Base-by-base conservation (phyloP, 257 asterid species). In the Buddleja alternifolia region DNA sequence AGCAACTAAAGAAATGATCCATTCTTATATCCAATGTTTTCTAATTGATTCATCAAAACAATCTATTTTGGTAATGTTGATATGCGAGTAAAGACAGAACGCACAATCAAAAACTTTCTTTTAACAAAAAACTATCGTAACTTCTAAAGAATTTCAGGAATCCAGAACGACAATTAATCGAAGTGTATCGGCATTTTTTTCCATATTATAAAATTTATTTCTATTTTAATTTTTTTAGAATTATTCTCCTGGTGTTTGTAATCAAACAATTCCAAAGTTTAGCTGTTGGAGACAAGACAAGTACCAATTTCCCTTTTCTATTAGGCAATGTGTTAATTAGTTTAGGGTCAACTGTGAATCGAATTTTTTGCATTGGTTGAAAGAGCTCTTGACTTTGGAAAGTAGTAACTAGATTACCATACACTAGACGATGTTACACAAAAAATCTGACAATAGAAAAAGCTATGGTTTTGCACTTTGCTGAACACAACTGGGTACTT, bases 381-480 rank as follows among this genome's bases (percentile, higher is more conserved):
- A 16, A 14, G 16, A 64, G 54, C 37, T 47, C 36, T 10, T n/a
- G 14, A 41, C 37, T 41, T 19, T 12, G 69, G 56, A 48, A 39
- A 52, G 63, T 36, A 45, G 40, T 71, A 12, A 9, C 24, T 24
- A 21, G 55, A 24, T 3, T 12, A 29, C 24, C 4, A 19, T 53
- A 24, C 24, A n/a, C 25, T 37, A 37, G 50, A 69, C 16, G 50
- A 56, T 14, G 32, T 14, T 9, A 25, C 9, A 10, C 41, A 8
- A 29, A 40, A n/a, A 52, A 20, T 72, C 53, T 44, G 64, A 23
- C 46, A 40, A 54, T 17, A 41, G 61, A 14, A 51, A 7, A 37
- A 32, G 21, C n/a, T 20, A 16, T 37, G 50, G 34, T 61, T 39
- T 60, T 42, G 42, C 46, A 40, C 57, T 65, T 64, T 66, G 42